phyloP scores from a whole-genome alignment of 495 filamentous ascomycete genomes.

The Penicillium angulare region DNA sequence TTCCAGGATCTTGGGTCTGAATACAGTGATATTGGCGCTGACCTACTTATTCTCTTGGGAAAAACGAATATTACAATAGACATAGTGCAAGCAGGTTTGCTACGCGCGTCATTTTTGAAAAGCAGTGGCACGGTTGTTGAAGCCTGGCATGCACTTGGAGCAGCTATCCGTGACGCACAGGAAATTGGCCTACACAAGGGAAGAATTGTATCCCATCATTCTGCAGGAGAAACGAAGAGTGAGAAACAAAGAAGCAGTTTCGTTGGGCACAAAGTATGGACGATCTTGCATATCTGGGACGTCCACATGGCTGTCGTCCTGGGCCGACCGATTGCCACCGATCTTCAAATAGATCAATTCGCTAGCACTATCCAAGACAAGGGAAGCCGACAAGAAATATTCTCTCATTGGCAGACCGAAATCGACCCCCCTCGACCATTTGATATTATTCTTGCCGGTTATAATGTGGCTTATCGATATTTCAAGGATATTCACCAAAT shows the following conservation, averaged over 20 bases:
- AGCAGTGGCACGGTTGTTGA: slow-evolving; percentile 33
- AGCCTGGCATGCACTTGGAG: slow-evolving; percentile 58
- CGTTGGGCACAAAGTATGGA: slow-evolving; percentile 43
- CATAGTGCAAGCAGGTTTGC: slow-evolving; percentile 55
- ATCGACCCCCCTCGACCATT: slow-evolving; percentile 16
- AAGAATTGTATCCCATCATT: slow-evolving; percentile 4
- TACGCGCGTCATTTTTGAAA: slow-evolving; percentile 33
- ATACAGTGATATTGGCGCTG: slow-evolving; percentile 56
- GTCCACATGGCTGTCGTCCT: slow-evolving; percentile 58
- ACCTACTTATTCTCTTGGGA: slow-evolving; percentile 52
- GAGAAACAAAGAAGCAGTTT: neutral
- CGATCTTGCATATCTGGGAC: slow-evolving; percentile 58
- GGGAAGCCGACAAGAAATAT: neutral
- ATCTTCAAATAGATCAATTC: slow-evolving; percentile 12
- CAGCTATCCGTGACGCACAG: slow-evolving; percentile 59
- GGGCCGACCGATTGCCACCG: slow-evolving; percentile 48
- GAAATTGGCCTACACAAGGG: slow-evolving; percentile 57
- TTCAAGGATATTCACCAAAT: slow-evolving; percentile 28
- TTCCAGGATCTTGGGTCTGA: slow-evolving; percentile 57
- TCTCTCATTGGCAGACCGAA: slow-evolving; percentile 15
- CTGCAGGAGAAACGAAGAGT: neutral
- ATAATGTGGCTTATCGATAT: slow-evolving; percentile 22
- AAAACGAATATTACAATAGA: slow-evolving; percentile 54
- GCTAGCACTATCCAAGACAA: slow-evolving; percentile 7
- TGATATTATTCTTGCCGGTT: slow-evolving; percentile 20